Evolutionary conservation across 2,329 filamentous ascomycete genomes (phyloP), one percentile per base, ranked within the genome.

Genomic region (Exophiala lecanii-corni): DNA sequence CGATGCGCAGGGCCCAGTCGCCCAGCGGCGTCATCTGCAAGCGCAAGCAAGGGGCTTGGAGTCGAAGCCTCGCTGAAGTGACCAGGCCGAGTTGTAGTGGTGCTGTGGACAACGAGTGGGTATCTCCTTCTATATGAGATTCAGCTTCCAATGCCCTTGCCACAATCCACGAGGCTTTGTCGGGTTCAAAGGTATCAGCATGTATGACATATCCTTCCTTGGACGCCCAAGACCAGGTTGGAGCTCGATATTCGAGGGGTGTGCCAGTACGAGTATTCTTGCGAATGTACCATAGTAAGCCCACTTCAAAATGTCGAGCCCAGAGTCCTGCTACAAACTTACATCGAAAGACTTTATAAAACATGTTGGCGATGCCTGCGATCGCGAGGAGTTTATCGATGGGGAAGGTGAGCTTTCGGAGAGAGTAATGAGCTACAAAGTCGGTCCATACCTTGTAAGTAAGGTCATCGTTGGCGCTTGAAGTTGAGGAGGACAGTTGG

Each of bases 171-270:
- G 45, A 36, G 6, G 13, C n/a, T 9, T 13, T 43, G 25, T 39
- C 39, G 9, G 45, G 31, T 23, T 41, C 38, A n/a, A n/a, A n/a
- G n/a, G n/a, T n/a, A n/a, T n/a, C n/a, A 12, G 45, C 40, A 18
- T 48, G 40, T 4, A 42, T 33, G 13, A 50, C 44, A 19, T 45
- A 39, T 3, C 49, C 49, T 10, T 49, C 43, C 19, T 41, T 47
- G 7, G 46, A 47, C 2, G 49, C 49, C 49, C 49, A 52, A 10
- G 46, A 50, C 49, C 49, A 52, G 5, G 41, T 39, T 10, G 49
- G 49, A 6, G 49, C 49, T 20, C 39, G 39, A 25, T 52, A 52
- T 30, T 41, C 34, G 12, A 23, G 2, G 5, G 45, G 45, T 6
- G 21, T 28, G 9, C 9, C 9, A 3, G 36, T 41, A 10, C n/a